Base-by-base conservation (phyloP, 208 protist species). In the Trypanosomatidae sp. region DNA sequence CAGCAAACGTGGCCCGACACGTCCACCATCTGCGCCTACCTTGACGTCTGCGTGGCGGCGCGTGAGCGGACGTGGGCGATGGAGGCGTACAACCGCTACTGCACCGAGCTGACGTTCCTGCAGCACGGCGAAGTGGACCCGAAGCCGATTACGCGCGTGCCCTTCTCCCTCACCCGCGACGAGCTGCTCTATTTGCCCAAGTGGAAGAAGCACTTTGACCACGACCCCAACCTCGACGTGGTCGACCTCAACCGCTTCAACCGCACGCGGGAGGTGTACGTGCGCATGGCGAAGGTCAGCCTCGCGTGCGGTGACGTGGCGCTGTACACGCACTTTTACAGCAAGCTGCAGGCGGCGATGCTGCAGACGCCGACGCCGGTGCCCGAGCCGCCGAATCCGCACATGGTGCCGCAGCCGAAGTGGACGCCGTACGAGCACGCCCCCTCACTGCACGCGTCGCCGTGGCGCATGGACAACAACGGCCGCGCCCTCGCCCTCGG, bases 151-250 rank as follows among this genome's bases (percentile, higher is more conserved):
- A 76, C 82, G 15, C 79, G 87, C 51, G 70, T 71, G 10, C 82
- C 80, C 4, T 91, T 92, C 63, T 81, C 75, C 20, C 69, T 94
- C 32, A 92, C 65, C 3, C 58, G 87, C 13, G 79, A 94, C 33
- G 82, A 94, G 48, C 59, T 92, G 48, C 58, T 92, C 24, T 88
- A 90, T 43, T 66, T 94, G 19, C 87, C 87, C 3, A 92, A 91
- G 61, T 94, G 87, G 87, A 94, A 94, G 61, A 94, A 94, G 55
- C 87, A 92, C 60, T 94, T 91, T 46, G 83, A 92, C 50, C 83
- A 91, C 55, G 82, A 94, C 51, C 87, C 87, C 19, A 94, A 94
- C 56, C 61, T 92, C 32, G 87, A 94, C 50, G 79, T 94, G 11
- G 45, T 73, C 3, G 87, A 94, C 49, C 60, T 87, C n/a, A 91